These are phyloP conservation scores for Candida nonsorbophila DNA, from an alignment of 805 yeast genomes.

Conservation along the genomic window DNA sequence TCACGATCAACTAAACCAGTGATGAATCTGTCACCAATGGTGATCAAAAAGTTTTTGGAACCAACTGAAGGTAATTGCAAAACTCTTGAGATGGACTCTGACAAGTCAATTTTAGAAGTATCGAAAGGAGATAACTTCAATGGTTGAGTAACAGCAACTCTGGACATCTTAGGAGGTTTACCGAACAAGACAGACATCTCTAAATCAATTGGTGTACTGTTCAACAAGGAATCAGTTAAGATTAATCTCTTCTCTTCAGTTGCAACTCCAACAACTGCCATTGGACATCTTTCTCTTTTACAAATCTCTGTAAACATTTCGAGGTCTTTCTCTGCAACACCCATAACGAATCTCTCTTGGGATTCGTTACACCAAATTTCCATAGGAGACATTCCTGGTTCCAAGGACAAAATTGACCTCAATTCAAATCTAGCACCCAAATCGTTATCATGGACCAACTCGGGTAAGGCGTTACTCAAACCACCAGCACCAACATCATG, in stretches of 20 bases:
- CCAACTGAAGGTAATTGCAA: slow-evolving; percentile 90
- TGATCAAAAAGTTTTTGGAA: slow-evolving; percentile 87
- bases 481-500: slow-evolving; percentile 99
- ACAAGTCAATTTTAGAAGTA: slow-evolving; percentile 31
- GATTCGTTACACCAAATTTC: slow-evolving; percentile 99
- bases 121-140: slow-evolving; percentile 41
- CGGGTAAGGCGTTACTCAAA: slow-evolving; percentile 93
- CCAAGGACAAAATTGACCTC: slow-evolving; percentile 83
- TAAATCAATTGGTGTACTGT: slow-evolving; percentile 87
- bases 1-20: slow-evolving; percentile 96
- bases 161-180: slow-evolving; percentile 93
- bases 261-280: slow-evolving; percentile 92
- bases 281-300: slow-evolving; percentile 93
- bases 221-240: slow-evolving; percentile 71
- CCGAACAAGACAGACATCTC: slow-evolving; percentile 95
- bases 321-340: slow-evolving; percentile 77
- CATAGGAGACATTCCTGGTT: slow-evolving; percentile 99
- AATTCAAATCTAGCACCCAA: slow-evolving; percentile 92
- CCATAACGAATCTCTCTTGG: slow-evolving; percentile 95
- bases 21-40: slow-evolving; percentile 98
- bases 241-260: slow-evolving; percentile 79
- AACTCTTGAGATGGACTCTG: slow-evolving; percentile 75
- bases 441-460: slow-evolving; percentile 93
- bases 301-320: slow-evolving; percentile 72
- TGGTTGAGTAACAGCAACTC: slow-evolving; percentile 60